Percentiles rank a stretch among this genome's conserved stretches.
phyloP scores from a whole-genome alignment of 2,329 filamentous ascomycete genomes.

The Cephalotrichum gorgonifer region DNA sequence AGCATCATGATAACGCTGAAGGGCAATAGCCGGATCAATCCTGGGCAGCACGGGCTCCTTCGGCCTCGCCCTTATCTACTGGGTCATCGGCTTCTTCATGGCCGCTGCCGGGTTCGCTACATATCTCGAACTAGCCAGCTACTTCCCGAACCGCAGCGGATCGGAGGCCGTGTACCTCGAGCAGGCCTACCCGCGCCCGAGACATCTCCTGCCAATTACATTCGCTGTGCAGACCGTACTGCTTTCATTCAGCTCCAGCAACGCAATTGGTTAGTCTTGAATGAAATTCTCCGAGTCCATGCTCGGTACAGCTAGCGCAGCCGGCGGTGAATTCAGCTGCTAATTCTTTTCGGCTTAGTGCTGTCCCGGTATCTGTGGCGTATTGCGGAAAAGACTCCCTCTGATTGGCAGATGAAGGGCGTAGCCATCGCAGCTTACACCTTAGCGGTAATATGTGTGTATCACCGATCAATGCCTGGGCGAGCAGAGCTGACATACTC shows the following conservation, averaged over 20 bases:
- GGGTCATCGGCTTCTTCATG: constrained; percentile 52
- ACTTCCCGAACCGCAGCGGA: constrained; percentile 57
- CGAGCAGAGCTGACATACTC: neutral
- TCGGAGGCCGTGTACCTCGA: constrained; percentile 59
- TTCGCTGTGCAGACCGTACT: constrained; percentile 55
- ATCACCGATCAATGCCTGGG: too few relatives aligned
- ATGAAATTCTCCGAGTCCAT: constrained; percentile 13
- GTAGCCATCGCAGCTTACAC: constrained; percentile 56
- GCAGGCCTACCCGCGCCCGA: constrained; percentile 54
- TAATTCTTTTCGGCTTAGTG: constrained; percentile 30
- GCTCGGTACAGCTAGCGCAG: neutral
- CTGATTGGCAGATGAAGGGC: constrained; percentile 56
- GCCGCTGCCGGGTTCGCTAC: constrained; percentile 43
- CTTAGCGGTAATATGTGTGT: constrained; percentile 42
- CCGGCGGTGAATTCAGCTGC: too few relatives aligned
- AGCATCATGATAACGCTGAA: too few relatives aligned
- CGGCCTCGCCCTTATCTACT: constrained; percentile 52
- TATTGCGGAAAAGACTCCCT: constrained; percentile 37
- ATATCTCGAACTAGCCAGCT: constrained; percentile 54
- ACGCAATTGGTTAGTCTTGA: constrained; percentile 42
- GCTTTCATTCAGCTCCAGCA: constrained; percentile 56
- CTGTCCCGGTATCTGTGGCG: constrained; percentile 53
- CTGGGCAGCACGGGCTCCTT: constrained; percentile 49
- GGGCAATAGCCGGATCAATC: constrained; percentile 40
- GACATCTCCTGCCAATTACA: constrained; percentile 51